Evolutionary conservation across 2,329 filamentous ascomycete genomes (phyloP).

Genomic region (Amylocarpus encephaloides): DNA sequence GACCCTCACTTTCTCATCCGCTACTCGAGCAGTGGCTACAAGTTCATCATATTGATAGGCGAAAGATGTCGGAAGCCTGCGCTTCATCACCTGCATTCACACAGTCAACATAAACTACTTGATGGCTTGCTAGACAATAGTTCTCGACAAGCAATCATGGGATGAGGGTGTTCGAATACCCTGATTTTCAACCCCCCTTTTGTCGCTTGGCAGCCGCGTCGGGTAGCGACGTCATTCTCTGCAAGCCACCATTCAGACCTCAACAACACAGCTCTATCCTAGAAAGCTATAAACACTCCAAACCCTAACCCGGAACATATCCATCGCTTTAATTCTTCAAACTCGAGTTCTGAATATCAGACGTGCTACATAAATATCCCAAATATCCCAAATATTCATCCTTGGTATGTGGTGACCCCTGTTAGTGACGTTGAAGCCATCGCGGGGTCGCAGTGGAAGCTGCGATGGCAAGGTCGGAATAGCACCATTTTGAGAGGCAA

Average conservation of each 20-base stretch:
- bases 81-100: no score
- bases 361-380: not conserved
- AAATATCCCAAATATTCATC: not conserved
- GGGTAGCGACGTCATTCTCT: not conserved
- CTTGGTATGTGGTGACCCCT: not conserved
- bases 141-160: no score
- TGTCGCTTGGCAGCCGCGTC: no score
- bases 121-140: no score
- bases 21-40: no score
- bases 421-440: conserved; percentile 10
- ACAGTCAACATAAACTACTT: no score
- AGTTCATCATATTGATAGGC: no score
- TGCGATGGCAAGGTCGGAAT: not conserved
- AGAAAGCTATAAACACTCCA: not conserved
- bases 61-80: no score
- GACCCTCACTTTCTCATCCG: no score
- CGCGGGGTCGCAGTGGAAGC: conserved; percentile 3
- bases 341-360: conserved; percentile 7
- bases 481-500: conserved; percentile 8
- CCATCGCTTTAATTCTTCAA: conserved; percentile 7
- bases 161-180: no score
- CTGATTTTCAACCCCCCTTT: no score
- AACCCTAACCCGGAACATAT: not conserved
- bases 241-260: not conserved
- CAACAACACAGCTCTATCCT: conserved; percentile 7